Evolutionary conservation across 805 yeast species (phyloP), one percentile per base, ranked within the genome.

Genomic region (Suhomyces faveliae): DNA sequence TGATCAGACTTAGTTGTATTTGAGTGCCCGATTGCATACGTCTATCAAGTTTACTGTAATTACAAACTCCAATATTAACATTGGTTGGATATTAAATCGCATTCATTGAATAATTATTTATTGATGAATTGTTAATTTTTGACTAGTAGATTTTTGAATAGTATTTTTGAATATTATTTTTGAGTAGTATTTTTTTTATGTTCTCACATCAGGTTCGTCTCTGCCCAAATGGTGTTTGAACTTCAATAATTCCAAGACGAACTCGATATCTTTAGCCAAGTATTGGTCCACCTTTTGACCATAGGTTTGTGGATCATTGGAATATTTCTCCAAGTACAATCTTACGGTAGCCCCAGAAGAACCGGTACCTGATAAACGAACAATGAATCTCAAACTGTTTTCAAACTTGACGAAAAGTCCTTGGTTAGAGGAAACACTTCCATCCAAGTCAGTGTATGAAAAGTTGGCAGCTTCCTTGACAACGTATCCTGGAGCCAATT

Each of bases 281-380:
- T 73, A 92, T 41, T 83, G 84, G 56, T 86, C 86, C 10, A 90
- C 92, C 41, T 74, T 66, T 54, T 67, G 53, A 5, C 59, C 60
- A 60, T 77, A 80, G 35, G 76, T 76, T 15, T 79, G 52, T 43
- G 67, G 59, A 61, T 89, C 94, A 41, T 67, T 57, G 21, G 87
- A 81, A 71, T 87, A 89, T 67, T 84, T 85, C 70, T 92, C 98
- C 62, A 92, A 72, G 71, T 92, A 92, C 57, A 92, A 76, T 68
- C 99, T 82, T 51, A 94, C 90, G 5, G 99, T 92, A 17, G 99
- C 98, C 42, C 99, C 99, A 1, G 96, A 85, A 1, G 97, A 90
- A 12, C 99, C 99, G 2, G 99, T 92, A 48, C 99, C 99, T 0
- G 97, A 89, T 54, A 94, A 77, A 68, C 99, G 85, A 46, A 89